Evolutionary conservation across 2,329 filamentous ascomycete genomes (phyloP), one percentile per base, ranked within the genome.

Genomic region (Rutstroemia sp.): DNA sequence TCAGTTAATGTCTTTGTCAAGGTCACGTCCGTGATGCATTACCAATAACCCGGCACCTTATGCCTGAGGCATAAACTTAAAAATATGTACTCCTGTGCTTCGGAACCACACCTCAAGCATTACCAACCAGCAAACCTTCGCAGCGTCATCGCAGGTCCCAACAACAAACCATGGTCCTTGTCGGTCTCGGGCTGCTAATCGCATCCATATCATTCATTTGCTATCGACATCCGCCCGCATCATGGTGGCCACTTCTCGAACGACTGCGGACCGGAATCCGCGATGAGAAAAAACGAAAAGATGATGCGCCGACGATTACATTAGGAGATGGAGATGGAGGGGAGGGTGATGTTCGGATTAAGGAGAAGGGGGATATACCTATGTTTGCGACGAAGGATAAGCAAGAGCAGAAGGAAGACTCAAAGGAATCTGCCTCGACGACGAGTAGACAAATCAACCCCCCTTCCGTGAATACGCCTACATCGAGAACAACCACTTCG

Each of bases 181-280:
- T 86, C 60, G 82, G 80, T 61, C 70, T 85, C 61, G 82, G 82
- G n/a, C 73, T 87, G 61, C 74, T 86, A 64, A 69, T 86, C 61
- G 82, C 78, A 45, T 82, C 82, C 0, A 71, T 85, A 55, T 75
- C 85, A 47, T 80, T 78, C 65, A 70, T 85, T 61, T 71, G 78
- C 63, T 74, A 85, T 59, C 76, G 77, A 42, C 78, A 78, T 56
- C 79, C 77, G 50, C 71, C 75, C 47, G 77, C 80, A 71, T 69
- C 81, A 49, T 72, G 73, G 62, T 69, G 69, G 10, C 19, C 16
- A 0, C 69, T 77, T 41, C 63, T 75, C 37, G 62, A 65, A 12
- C 73, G 68, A 65, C 49, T 67, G 12, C 59, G 49, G 18, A 18
- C 8, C 16, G 10, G 14, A 9, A 54, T 59, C 52, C 51, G 41